Percentiles rank a stretch among this genome's conserved stretches.
These are phyloP conservation scores for Conticribra guillardii DNA, from an alignment of 108 stramenopile species.

Conservation along the genomic window DNA sequence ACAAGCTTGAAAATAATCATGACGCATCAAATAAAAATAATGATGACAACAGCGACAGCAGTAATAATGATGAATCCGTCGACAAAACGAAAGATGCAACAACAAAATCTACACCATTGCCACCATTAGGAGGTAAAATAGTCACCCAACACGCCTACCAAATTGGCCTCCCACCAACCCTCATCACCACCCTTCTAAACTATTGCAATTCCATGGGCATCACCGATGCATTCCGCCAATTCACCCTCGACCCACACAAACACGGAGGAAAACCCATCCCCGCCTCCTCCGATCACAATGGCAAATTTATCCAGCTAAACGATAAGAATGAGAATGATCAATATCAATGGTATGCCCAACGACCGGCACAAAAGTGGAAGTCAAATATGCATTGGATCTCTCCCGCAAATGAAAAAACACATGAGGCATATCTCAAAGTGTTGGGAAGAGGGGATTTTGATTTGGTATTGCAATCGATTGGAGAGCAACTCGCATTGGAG, in stretches of 20 bases:
- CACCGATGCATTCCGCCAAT: constrained; percentile 34
- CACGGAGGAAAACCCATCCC: constrained; percentile 26
- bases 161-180: constrained; percentile 55
- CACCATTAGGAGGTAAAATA: neutral
- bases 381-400: constrained; percentile 72
- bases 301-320: constrained; percentile 35
- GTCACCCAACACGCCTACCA: constrained; percentile 37
- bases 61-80: too few species aligned
- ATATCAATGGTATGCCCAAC: constrained; percentile 62
- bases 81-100: too few species aligned
- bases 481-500: constrained; percentile 46
- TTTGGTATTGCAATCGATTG: constrained; percentile 52
- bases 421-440: constrained; percentile 57
- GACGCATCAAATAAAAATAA: too few species aligned
- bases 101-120: neutral
- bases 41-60: too few species aligned
- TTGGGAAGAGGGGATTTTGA: constrained; percentile 59
- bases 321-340: too few species aligned
- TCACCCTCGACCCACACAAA: neutral
- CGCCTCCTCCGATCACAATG: constrained; percentile 9
- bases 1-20: neutral
- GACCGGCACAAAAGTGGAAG: constrained; percentile 51
- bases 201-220: constrained; percentile 51
- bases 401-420: constrained; percentile 64
- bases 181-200: constrained; percentile 39